Conservation (phyloP, 2,329 filamentous ascomycete species). For the Erysiphe pisi region DNA sequence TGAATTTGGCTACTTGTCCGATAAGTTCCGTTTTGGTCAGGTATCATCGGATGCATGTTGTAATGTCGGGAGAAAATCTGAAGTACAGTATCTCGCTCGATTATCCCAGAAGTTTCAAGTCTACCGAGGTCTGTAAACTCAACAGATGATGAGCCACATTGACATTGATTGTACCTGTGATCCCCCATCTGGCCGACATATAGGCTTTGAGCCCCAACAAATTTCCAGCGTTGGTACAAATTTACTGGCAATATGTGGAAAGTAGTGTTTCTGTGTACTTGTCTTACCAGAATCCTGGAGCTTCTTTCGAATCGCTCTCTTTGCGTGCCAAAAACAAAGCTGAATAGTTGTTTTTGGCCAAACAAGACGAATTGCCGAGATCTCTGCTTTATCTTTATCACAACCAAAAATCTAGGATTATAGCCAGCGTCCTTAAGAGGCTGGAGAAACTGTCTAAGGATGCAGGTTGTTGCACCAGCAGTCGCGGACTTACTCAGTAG, state of each 20-base stretch:
- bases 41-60: no score
- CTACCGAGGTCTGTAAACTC: not conserved
- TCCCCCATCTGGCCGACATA: not conserved
- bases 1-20: not conserved
- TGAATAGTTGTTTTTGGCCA: no score
- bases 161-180: not conserved
- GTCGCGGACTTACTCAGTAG: not conserved
- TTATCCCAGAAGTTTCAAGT: not conserved
- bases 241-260: not conserved
- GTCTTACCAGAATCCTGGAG: not conserved
- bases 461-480: constrained; percentile 9
- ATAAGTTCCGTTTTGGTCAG: not conserved
- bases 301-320: no score
- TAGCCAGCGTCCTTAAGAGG: constrained; percentile 5
- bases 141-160: not conserved
- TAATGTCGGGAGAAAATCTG: not conserved
- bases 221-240: not conserved
- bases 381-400: not conserved
- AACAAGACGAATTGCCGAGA: not conserved
- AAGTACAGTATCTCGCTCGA: not conserved
- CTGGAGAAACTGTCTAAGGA: not conserved
- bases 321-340: no score
- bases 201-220: not conserved
- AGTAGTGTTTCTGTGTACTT: not conserved
- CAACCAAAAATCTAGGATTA: constrained; percentile 15